phyloP scores from a whole-genome alignment of 345 rosid genomes.

The Salix koriyanagi region DNA sequence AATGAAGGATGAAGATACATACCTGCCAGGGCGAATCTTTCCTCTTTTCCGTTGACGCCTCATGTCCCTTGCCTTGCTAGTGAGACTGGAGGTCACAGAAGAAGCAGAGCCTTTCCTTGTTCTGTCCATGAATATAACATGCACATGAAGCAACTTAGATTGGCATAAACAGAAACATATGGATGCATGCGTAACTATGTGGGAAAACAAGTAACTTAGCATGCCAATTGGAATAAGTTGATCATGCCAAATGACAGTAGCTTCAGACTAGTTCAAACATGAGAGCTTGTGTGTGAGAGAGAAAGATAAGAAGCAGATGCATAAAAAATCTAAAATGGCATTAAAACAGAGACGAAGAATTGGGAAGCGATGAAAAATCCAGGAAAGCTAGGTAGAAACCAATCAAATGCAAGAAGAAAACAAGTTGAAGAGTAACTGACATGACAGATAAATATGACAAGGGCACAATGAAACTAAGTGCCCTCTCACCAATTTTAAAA shows the following conservation, averaged over 20 bases:
- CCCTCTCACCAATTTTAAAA: not conserved
- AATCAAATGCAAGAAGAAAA: not conserved
- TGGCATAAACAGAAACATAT: not conserved
- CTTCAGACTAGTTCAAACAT: not conserved
- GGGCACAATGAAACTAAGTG: not conserved
- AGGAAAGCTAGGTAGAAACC: not conserved
- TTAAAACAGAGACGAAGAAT: not conserved
- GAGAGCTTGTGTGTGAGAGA: not conserved
- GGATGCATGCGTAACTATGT: not conserved
- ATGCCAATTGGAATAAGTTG: not conserved
- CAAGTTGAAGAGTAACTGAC: not conserved
- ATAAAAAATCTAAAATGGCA: not conserved
- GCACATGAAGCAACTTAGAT: slow-evolving; percentile 3
- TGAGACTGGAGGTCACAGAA: slow-evolving; percentile 54
- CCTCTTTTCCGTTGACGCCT: slow-evolving; percentile 74
- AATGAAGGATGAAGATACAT: slow-evolving; percentile 5
- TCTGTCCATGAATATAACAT: slow-evolving; percentile 38
- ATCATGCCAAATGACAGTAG: not conserved
- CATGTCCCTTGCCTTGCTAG: slow-evolving; percentile 63
- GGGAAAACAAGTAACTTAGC: not conserved
- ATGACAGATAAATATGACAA: not conserved
- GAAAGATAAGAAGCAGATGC: not conserved
- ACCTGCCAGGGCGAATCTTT: slow-evolving; percentile 96
- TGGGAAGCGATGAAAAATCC: not conserved
- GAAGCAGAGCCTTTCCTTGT: slow-evolving; percentile 70